A percentile compares a stretch with the other conserved stretches of the same genome.
phyloP scores from a whole-genome alignment of 306 rosid genomes.

The Quercus glauca region DNA sequence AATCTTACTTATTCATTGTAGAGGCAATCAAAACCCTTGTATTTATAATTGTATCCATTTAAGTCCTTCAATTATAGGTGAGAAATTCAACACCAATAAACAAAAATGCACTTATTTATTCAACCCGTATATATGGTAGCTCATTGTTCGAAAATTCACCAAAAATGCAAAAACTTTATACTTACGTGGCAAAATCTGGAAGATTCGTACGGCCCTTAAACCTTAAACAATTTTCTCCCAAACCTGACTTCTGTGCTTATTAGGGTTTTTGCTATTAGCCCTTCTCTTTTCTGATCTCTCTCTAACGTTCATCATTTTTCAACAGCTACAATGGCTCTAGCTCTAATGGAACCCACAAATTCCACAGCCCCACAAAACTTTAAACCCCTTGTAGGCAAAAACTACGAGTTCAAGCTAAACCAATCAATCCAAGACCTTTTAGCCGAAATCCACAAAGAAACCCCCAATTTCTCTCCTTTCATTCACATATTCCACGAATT shows the following conservation, averaged over 20 bases:
- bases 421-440: constrained; percentile 44
- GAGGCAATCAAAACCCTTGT: too few relatives aligned
- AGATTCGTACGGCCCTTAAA: background rate
- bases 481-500: constrained; percentile 38
- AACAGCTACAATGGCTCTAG: constrained; percentile 22
- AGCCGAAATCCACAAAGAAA: constrained; percentile 37
- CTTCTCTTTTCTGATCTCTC: background rate
- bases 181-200: background rate
- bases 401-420: constrained; percentile 40
- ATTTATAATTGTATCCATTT: too few relatives aligned
- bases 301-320: background rate
- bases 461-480: constrained; percentile 25
- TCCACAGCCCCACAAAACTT: constrained; percentile 2
- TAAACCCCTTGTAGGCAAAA: constrained; percentile 31
- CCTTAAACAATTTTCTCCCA: background rate
- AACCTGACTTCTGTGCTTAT: background rate
- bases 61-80: too few relatives aligned
- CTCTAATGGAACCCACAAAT: constrained; percentile 21
- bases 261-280: constrained; percentile 10
- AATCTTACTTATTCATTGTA: too few relatives aligned
- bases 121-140: too few relatives aligned
- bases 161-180: too few relatives aligned
- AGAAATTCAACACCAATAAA: too few relatives aligned
- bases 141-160: too few relatives aligned
- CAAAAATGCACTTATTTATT: too few relatives aligned